Base-by-base conservation (phyloP, 73 alveolate genomes). In the Stentor coeruleus region DNA sequence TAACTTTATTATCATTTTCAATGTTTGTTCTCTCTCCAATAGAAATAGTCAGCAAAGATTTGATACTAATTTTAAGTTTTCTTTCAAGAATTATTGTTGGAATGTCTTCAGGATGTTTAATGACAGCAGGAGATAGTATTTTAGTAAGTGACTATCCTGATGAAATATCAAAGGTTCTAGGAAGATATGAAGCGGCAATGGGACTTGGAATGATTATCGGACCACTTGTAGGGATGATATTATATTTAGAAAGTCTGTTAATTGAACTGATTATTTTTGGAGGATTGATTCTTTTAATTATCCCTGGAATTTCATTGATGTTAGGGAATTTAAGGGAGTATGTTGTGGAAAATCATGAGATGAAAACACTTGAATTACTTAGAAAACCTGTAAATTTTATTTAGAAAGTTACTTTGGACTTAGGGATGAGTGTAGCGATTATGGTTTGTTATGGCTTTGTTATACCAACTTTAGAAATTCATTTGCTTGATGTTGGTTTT, bases 171-270 rank as follows among this genome's bases (percentile, higher is more conserved):
- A 20, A 26, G 37, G 79, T 66, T 66, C 0, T 66, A 28, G 79
- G 79, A 26, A 20, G n/a, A 2, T 20, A 28, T 33, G 40, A 66
- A 31, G n/a, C 79, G 1, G 37, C 79, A 66, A 31, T 26, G 14
- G 79, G 79, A 20, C n/a, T 66, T 66, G 79, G 79, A 2, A 14
- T 66, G n/a, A 28, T 66, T 14, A 15, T 2, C n/a, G 79, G 79
- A 66, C 79, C 79, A 11, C 36, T 66, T 20, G 14, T 66, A 26
- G 79, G 79, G 33, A 28, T 40, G 14, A 15, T 31, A 33, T 31
- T 66, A 26, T 26, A 33, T 40, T 66, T 31, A 33, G 14, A 20
- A 1, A 31, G 39, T 1, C 14, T 66, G n/a, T 66, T 40, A 20
- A 11, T 66, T 33, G n/a, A 14, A 26, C 33, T 66, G n/a, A 28